phyloP scores from a whole-genome alignment of 192 early-diverging fungal species.

The Fimicolochytrium jonesii region DNA sequence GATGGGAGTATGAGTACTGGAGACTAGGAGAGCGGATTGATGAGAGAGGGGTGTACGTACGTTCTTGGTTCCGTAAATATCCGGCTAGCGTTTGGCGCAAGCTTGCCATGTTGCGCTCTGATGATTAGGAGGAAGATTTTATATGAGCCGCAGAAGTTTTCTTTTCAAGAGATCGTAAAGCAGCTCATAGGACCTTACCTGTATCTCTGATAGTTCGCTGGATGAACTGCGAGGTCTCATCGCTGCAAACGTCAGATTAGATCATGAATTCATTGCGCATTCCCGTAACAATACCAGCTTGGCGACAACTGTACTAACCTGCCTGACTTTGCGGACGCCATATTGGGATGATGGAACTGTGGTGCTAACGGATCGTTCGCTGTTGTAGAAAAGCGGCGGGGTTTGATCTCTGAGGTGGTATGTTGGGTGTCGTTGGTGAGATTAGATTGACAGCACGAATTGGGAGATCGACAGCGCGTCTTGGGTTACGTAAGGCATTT shows the following conservation, averaged over 20 bases:
- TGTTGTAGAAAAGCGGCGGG: no score
- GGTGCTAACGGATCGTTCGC: no score
- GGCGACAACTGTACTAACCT: no score
- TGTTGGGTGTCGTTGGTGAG: no score
- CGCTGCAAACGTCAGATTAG: background rate
- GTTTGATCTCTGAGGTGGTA: no score
- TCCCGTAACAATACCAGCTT: no score
- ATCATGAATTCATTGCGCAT: no score
- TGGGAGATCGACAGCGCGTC: no score
- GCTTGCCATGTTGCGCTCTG: conserved; percentile 21
- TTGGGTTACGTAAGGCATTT: no score
- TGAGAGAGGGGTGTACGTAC: background rate
- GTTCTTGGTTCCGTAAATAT: conserved; percentile 30
- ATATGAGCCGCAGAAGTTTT: background rate
- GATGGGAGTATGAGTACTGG: background rate
- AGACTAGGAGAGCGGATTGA: background rate
- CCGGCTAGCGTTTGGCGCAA: conserved; percentile 13
- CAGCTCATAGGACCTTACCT: background rate
- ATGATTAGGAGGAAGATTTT: background rate
- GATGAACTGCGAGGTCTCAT: conserved; percentile 13
- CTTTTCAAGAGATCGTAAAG: background rate
- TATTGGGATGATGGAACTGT: no score
- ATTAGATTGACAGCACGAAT: no score
- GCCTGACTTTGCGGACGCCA: no score
- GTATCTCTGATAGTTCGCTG: conserved; percentile 13